Conservation (phyloP, 164 flowering plant species). For the Umbilicus rupestris region DNA sequence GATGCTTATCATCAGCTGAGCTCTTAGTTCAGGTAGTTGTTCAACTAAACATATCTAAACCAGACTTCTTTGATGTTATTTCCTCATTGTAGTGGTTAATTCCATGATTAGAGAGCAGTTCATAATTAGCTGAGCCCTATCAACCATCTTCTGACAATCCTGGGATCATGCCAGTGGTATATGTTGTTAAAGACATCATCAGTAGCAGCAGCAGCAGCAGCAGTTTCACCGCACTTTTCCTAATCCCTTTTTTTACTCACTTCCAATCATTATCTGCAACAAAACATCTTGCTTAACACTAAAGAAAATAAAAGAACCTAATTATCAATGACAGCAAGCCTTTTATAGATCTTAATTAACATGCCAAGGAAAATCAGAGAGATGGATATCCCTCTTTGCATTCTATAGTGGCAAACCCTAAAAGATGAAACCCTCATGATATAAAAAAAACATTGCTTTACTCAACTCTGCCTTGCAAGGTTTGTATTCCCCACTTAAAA, state of each 20-base stretch:
- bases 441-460: background rate
- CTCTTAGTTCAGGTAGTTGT: constrained; percentile 3
- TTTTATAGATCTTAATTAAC: no score
- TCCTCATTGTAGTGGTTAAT: background rate
- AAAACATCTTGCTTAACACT: background rate
- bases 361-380: no score
- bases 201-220: no score
- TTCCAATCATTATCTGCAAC: background rate
- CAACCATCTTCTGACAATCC: no score
- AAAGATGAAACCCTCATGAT: background rate
- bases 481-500: background rate
- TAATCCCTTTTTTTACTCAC: no score
- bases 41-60: background rate
- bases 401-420: background rate
- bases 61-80: background rate
- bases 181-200: no score
- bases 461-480: background rate
- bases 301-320: background rate
- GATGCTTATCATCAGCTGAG: no score
- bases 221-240: no score
- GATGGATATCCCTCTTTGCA: no score
- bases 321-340: background rate
- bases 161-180: no score
- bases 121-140: no score
- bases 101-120: background rate